Percentiles rank a stretch among this genome's conserved stretches.
phyloP scores from a whole-genome alignment of 192 early-diverging fungal species.

The Backusella liffmaniae region DNA sequence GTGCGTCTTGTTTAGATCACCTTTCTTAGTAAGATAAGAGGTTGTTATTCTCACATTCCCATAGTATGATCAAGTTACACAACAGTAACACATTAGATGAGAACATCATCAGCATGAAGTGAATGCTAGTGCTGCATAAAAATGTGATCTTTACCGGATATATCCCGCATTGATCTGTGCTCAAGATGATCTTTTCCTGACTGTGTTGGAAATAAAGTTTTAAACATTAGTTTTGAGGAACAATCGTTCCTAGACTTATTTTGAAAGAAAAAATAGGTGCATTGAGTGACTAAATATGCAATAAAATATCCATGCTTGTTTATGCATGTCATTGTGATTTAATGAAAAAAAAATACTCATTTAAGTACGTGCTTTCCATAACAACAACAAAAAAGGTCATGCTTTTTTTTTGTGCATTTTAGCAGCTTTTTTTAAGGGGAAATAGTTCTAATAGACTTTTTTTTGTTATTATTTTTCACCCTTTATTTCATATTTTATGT shows the following conservation, averaged over 20 bases:
- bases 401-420: background rate
- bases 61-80: background rate
- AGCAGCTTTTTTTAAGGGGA: background rate
- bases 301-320: background rate
- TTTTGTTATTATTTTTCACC: background rate
- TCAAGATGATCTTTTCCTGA: background rate
- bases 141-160: background rate
- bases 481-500: conserved; percentile 1
- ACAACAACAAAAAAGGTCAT: background rate
- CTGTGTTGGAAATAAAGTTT: conserved; percentile 1
- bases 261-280: background rate
- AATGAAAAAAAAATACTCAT: background rate
- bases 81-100: background rate
- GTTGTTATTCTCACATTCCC: background rate
- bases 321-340: background rate
- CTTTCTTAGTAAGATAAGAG: background rate
- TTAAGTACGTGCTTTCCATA: background rate
- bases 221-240: background rate
- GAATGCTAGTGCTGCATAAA: background rate
- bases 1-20: background rate
- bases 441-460: background rate
- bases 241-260: background rate
- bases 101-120: background rate
- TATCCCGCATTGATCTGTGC: background rate
- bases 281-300: background rate